Percentiles rank a stretch among this genome's conserved stretches.
Evolutionary conservation across 371 early-diverging fungal species (phyloP).

Genomic region (Parasitella parasitica): DNA sequence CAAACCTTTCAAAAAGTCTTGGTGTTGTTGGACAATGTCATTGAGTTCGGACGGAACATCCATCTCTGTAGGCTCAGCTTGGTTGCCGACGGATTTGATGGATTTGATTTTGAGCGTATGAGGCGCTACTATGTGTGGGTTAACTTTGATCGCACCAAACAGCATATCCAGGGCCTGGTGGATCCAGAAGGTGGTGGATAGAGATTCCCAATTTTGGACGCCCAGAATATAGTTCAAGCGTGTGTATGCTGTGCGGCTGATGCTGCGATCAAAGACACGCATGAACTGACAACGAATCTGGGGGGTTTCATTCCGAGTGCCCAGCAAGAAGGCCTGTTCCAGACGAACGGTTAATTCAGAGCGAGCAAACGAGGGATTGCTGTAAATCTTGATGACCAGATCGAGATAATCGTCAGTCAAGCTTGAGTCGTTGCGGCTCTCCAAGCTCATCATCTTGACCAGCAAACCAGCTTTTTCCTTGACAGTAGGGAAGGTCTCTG

Average conservation of each 20-base stretch:
- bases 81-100: constrained; percentile 38
- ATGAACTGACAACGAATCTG: constrained; percentile 78
- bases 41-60: constrained; percentile 29
- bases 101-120: constrained; percentile 55
- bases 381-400: constrained; percentile 87
- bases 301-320: constrained; percentile 78
- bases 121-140: constrained; percentile 36
- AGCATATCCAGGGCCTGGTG: constrained; percentile 88
- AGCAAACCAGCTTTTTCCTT: constrained; percentile 93
- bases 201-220: constrained; percentile 94
- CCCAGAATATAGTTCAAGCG: constrained; percentile 89
- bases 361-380: constrained; percentile 72
- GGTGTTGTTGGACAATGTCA: constrained; percentile 47
- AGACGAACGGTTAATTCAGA: constrained; percentile 91
- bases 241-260: constrained; percentile 63
- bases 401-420: constrained; percentile 80
- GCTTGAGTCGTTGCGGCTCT: constrained; percentile 62
- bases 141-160: constrained; percentile 64
- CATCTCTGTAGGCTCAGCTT: constrained; percentile 1
- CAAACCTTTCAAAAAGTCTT: constrained; percentile 60
- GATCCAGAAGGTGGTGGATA: constrained; percentile 87
- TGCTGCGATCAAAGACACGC: constrained; percentile 78
- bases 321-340: constrained; percentile 92
- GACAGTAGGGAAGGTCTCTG: constrained; percentile 89
- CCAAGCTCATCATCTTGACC: constrained; percentile 87